Base-by-base conservation (phyloP, 208 protist genomes). In the Angomonas deanei region DNA sequence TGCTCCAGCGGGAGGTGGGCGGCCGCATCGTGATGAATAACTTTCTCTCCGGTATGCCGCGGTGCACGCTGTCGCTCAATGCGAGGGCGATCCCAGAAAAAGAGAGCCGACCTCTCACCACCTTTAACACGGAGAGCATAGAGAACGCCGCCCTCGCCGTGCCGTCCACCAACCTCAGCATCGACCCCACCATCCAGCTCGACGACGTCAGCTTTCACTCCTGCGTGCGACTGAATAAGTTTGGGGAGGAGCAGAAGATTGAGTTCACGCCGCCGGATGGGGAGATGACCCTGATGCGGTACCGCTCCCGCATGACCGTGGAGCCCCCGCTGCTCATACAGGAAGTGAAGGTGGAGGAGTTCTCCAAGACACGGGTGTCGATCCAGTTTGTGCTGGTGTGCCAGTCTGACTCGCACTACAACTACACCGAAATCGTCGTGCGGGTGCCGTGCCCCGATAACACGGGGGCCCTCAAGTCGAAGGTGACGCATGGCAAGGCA, bases 201-300 rank as follows among this genome's bases (percentile, higher is more conserved):
- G 93, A 99, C 54, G 97, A 99, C 70, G 84, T 97, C 24, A 93
- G 88, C 4, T 99, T 99, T 75, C 98, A 99, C 80, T 92, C 98
- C 56, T 99, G 97, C 70, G 98, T 99, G 1, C 78, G 84, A 27
- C 82, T 99, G n/a, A 78, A 79, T 52, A 81, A 85, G 21, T 96
- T 97, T 31, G 96, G 97, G 57, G 86, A 68, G 19, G 84, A 86
- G 30, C 66, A 82, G 30, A 76, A 64, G 21, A 81, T 97, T 2
- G 67, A 63, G 27, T 99, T 99, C 78, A 78, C 98, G 23, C 97
- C 97, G 17, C 92, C 97, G 6, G 96, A 99, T 77, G 98, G 98
- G 36, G 95, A 98, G 47, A 99, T 99, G 75, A 93, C 97, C 57
- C 76, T 99, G 39, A 98, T 99, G 97, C 82, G 65, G 38, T 98